Evolutionary conservation across 2,329 filamentous ascomycete species (phyloP), one percentile per base, ranked within the genome.

Genomic region (Chrysosporium keratinophilum): DNA sequence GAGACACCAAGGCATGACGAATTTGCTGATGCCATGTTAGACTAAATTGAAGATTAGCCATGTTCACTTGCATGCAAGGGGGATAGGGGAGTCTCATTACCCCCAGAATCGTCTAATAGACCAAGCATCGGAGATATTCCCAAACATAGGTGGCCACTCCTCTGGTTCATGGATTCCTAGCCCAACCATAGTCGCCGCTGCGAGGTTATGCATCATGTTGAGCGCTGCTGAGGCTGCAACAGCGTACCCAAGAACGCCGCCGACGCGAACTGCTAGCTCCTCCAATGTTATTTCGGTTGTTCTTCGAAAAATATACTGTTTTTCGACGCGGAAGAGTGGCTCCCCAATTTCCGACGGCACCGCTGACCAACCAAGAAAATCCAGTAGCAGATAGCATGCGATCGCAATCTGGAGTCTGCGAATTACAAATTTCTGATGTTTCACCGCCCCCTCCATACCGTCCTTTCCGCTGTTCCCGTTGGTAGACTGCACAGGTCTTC

Each of bases 81-180:
- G 31, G 41, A 20, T 34, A 17, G 11, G 12, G 49, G 4, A 20
- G 33, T 14, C 20, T 2, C 17, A 34, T 35, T 45, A 58, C 56
- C 56, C 41, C 56, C 56, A 58, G 31, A 58, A 52, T 20, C 33
- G 49, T 23, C 56, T 43, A 17, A 58, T 14, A 33, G 54, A 56
- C 23, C 53, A 56, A 14, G 54, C 34, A 19, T 56, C 47, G 5
- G 33, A 40, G 17, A 56, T 35, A 15, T 45, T 23, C 11, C 56
- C 56, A 23, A 54, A 58, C 10, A 52, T 7, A 11, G 35, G 34
- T n/a, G 56, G 56, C 51, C 54, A 58, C 12, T 49, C 43, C n/a
- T 39, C 46, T 20, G 48, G 44, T 5, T 20, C 20, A n/a, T 39
- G 37, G 3, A 45, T 34, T 1, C 52, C 52, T 11, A 52, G 19